These are phyloP conservation scores for Colletotrichum sp. DNA, from an alignment of 2,329 filamentous ascomycete genomes.

Conservation along the genomic window DNA sequence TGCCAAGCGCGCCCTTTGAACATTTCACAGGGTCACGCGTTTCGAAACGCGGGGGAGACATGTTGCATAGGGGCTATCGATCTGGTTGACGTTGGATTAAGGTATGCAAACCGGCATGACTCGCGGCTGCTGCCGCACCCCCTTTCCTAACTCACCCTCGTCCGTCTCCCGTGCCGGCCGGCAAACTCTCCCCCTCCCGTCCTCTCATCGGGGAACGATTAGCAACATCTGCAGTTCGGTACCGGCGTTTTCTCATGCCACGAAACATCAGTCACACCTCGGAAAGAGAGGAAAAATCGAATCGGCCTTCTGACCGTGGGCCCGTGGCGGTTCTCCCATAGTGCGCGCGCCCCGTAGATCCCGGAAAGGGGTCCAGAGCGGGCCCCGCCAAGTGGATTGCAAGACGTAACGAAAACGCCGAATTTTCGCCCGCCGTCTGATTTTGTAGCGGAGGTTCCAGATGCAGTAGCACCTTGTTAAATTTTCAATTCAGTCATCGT, in stretches of 20 bases:
- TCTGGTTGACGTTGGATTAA: not conserved
- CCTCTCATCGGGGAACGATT: not conserved
- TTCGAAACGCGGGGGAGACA: not conserved
- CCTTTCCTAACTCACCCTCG: not conserved
- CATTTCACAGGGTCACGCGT: not conserved
- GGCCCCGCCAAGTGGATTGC: conserved; percentile 19
- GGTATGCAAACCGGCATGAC: not conserved
- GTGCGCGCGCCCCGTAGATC: not conserved
- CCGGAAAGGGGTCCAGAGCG: not conserved
- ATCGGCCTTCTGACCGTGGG: not conserved
- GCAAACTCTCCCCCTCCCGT: not conserved
- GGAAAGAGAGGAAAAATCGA: not conserved
- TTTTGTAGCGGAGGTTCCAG: conserved; percentile 15
- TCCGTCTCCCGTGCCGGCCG: not conserved
- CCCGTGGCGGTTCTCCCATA: not conserved
- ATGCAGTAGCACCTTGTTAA: not conserved
- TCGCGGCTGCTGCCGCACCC: not conserved
- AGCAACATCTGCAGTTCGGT: not conserved
- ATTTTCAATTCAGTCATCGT: not conserved
- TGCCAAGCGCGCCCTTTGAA: not conserved
- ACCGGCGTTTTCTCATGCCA: not conserved
- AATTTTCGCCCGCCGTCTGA: conserved; percentile 9
- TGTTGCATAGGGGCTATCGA: not conserved
- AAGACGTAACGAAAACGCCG: conserved; percentile 22
- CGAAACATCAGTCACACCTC: not conserved